phyloP scores from a whole-genome alignment of 2,329 filamentous ascomycete genomes.

The Fusarium nisikadoi region DNA sequence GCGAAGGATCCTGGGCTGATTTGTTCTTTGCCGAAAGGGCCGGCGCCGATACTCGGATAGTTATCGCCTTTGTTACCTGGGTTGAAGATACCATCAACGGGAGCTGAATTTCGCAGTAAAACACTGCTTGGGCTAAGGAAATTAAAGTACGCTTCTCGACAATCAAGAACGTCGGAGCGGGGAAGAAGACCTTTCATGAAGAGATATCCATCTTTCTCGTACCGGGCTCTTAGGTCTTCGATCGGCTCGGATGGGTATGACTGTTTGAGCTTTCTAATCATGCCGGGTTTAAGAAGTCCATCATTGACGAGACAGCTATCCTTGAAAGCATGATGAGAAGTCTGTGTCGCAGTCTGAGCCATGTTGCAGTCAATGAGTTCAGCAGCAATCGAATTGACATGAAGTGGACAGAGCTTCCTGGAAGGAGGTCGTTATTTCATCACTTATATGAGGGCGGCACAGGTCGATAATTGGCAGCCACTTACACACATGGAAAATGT shows the following conservation, averaged over 20 bases:
- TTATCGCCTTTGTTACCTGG: slow-evolving; percentile 2
- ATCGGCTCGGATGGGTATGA: slow-evolving; percentile 5
- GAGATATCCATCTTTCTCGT: slow-evolving; percentile 11
- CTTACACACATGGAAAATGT: neutral
- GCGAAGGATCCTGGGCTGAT: slow-evolving; percentile 15
- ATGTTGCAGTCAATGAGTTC: neutral
- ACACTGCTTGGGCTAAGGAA: slow-evolving; percentile 14
- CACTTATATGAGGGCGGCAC: neutral
- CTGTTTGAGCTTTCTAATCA: neutral
- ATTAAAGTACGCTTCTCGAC: slow-evolving; percentile 15
- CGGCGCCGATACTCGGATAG: slow-evolving; percentile 20
- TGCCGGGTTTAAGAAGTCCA: neutral
- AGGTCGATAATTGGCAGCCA: neutral
- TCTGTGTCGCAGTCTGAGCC: neutral
- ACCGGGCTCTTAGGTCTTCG: neutral
- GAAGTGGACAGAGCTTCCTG: neutral
- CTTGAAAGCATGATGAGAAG: neutral
- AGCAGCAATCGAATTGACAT: neutral
- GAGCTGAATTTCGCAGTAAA: neutral
- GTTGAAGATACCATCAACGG: slow-evolving; percentile 20
- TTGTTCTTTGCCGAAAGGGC: neutral
- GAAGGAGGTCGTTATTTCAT: neutral
- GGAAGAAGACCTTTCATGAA: slow-evolving; percentile 20
- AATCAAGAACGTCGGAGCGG: slow-evolving; percentile 11
- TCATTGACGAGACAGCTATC: slow-evolving; percentile 7